phyloP scores from a whole-genome alignment of 345 rosid species.

The Eutrema japonicum region DNA sequence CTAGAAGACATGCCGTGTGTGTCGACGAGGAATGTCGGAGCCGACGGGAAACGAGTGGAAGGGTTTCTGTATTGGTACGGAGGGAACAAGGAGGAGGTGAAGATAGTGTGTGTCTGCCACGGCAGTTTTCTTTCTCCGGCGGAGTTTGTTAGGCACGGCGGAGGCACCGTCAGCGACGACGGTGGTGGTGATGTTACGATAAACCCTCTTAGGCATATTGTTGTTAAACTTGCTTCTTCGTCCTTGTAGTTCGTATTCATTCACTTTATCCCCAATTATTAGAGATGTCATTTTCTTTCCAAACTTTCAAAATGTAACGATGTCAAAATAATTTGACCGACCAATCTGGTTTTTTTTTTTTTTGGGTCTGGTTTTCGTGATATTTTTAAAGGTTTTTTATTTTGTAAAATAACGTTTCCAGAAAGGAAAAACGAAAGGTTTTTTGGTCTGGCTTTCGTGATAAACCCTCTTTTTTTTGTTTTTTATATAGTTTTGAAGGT shows the following conservation, averaged over 20 bases:
- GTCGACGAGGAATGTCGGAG: conserved; percentile 54
- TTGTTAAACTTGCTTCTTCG: conserved; percentile 52
- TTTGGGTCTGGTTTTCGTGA: too few species aligned
- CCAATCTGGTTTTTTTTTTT: neutral
- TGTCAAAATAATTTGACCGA: conserved; percentile 7
- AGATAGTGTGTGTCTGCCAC: conserved; percentile 63
- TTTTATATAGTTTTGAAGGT: neutral
- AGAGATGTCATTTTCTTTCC: neutral
- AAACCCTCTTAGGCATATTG: conserved; percentile 80
- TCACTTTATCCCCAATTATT: neutral
- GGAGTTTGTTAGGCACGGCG: conserved; percentile 58
- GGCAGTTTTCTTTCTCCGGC: conserved; percentile 54
- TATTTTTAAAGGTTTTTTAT: too few species aligned
- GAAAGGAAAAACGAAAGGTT: too few species aligned
- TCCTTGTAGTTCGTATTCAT: conserved; percentile 33
- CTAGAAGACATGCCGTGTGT: conserved; percentile 65
- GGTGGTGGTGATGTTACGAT: conserved; percentile 52
- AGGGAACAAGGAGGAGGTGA: conserved; percentile 42
- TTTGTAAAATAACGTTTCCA: too few species aligned
- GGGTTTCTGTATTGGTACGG: conserved; percentile 56
- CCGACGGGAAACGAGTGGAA: conserved; percentile 49
- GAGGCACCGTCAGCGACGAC: conserved; percentile 20
- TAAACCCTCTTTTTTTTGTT: too few species aligned
- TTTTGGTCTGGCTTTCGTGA: too few species aligned
- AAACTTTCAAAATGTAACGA: neutral